phyloP scores from a whole-genome alignment of 2,329 filamentous ascomycete species.

The Xylariaceae sp. region DNA sequence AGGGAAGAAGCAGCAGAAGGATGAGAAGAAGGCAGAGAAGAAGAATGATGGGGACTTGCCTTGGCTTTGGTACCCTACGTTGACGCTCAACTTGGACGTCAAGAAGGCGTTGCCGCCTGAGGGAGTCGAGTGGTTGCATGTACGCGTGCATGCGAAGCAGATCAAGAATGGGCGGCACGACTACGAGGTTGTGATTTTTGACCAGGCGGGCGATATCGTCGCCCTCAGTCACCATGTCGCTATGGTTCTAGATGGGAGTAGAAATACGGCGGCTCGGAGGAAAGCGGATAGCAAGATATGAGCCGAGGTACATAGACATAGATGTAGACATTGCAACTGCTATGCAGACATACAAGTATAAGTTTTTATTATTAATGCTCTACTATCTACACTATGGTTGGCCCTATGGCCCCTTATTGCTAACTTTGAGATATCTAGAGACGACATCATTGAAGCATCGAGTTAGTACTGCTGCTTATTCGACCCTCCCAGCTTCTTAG shows the following conservation, averaged over 20 bases:
- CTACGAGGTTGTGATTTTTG: constrained; percentile 39
- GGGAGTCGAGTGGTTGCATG: constrained; percentile 71
- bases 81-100: constrained; percentile 71
- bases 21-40: background rate
- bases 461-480: no score
- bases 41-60: background rate
- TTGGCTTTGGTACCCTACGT: constrained; percentile 69
- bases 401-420: no score
- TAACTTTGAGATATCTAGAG: no score
- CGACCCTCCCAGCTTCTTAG: no score
- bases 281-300: constrained; percentile 30
- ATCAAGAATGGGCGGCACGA: constrained; percentile 36
- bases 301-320: background rate
- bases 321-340: background rate
- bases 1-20: background rate
- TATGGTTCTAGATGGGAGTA: constrained; percentile 36
- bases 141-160: constrained; percentile 50
- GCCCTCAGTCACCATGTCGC: constrained; percentile 42
- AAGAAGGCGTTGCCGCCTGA: constrained; percentile 71
- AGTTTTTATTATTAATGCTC: no score
- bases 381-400: no score
- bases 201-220: constrained; percentile 37
- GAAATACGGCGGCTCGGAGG: constrained; percentile 35
- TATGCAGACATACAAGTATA: no score
- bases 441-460: no score